phyloP scores from a whole-genome alignment of 768 basidiomycete genomes.

The Tulasnella sp. region DNA sequence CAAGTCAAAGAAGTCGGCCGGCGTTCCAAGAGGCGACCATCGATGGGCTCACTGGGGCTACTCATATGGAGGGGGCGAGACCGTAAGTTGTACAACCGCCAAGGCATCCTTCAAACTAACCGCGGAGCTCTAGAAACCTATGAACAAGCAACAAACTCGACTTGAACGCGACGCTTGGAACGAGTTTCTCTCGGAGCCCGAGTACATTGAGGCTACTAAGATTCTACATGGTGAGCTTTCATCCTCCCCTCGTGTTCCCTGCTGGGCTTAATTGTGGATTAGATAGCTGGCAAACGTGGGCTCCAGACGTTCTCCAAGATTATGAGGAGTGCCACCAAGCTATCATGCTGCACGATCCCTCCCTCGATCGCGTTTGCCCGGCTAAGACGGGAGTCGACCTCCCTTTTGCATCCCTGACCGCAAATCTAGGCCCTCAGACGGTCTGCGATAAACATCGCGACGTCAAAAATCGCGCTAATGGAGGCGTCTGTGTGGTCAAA shows the following conservation, averaged over 20 bases:
- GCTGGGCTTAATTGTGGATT: too few species aligned
- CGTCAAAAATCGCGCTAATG: neutral
- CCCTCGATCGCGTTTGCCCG: neutral
- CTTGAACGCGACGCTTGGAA: neutral
- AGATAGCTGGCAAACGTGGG: neutral
- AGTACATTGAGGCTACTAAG: neutral
- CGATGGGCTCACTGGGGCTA: neutral
- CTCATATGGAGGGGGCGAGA: neutral
- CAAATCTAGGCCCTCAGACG: neutral
- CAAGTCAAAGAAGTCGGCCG: neutral
- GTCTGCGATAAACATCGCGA: neutral
- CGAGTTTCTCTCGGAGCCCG: neutral
- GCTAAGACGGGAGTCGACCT: neutral
- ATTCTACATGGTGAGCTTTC: too few species aligned
- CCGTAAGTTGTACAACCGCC: too few species aligned
- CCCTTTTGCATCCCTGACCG: neutral
- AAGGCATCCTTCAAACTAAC: too few species aligned
- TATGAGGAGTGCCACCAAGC: neutral
- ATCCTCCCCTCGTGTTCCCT: too few species aligned
- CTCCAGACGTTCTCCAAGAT: neutral
- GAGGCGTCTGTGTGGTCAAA: neutral
- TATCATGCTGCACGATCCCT: neutral
- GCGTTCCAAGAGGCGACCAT: neutral
- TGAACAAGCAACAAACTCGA: neutral
- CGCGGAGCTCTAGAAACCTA: neutral